Evolutionary conservation across 2,329 filamentous ascomycete species (phyloP), one percentile per base, ranked within the genome.

Genomic region (Pseudocercospora ulei): DNA sequence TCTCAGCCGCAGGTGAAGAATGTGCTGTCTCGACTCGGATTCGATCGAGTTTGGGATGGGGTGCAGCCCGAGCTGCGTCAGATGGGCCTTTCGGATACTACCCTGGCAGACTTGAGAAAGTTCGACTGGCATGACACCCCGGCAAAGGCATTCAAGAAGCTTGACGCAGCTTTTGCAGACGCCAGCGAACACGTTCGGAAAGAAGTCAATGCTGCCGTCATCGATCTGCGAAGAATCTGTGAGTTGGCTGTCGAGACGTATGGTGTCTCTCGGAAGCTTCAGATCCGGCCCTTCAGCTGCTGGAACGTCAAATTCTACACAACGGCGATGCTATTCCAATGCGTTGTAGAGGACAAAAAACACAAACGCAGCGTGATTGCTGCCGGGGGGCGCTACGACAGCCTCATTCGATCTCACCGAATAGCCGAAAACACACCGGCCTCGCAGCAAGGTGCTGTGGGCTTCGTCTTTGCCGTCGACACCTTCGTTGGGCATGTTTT

Each of bases 381-480:
- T 4, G 90, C 87, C 19, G 90, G 92, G 35, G 90, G 90, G 2
- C 76, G 90, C 33, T 98, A 98, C 58, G 92, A 98, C 58, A 76
- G 77, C 31, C 66, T 98, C 12, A 88, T 98, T 48, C 78, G 78
- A 57, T 82, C 92, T 44, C 82, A 92, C 55, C 75, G 79, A 5
- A 82, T 82, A 2, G 28, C 3, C 80, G 77, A 47, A 73, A 77
- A 26, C 69, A 75, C 25, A 71, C 17, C 16, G 23, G 69, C 33
- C 7, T 27, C 38, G 3, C 40, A 40, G 24, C 51, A 52, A 33
- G 61, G 54, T 56, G 88, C 85, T 3, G 90, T 96, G 7, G 90
- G 92, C 1, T 88, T 96, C 57, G 92, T 86, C 55, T 67, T 96
- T 25, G 82, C 82, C 14, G 92, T 87, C 77, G 87, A 95, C 53